Evolutionary conservation across 140 eudicot species (phyloP), one percentile per base, ranked within the genome.

Genomic region (Bidens hawaiensis): DNA sequence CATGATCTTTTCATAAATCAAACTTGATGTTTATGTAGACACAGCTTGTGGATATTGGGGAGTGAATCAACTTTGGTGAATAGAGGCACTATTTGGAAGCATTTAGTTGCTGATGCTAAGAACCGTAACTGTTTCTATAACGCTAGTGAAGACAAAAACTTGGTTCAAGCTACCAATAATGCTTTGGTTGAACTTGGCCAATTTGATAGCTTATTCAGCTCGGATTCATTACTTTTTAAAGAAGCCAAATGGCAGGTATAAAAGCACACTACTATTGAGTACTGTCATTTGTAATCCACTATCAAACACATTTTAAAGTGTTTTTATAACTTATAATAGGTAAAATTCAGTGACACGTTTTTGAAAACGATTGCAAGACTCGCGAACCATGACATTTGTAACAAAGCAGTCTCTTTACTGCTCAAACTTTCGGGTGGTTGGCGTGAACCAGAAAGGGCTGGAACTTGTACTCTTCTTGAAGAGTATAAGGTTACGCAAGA

Each of bases 41-140:
- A 78, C 19, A 81, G 95, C 63, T 82, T 90, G n/a, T 86, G 95
- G 90, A 79, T 90, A 60, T 19, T 84, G 51, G 97, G 97, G 9
- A 79, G 73, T 17, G 86, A 75, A 13, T 49, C 75, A 61, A 90
- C 97, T 4, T 51, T 90, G 64, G 3, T 55, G 5, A 71, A 62
- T 6, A 83, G 97, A 55, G 73, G 78, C 53, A 75, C 88, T 23
- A 80, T 90, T 45, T 90, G 97, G 97, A 75, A 56, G 60, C 60
- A 77, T 3, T 58, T 90, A 43, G 79, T 81, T 3, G 8, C 24
- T 17, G 82, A 90, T 69, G 90, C 97, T 12, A 81, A 79, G 71
- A 51, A 25, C 1, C 79, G 94, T 7, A 78, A 79, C 5, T 83
- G 94, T 41, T 83, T 65, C 54, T 73, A 68, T 66, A 58, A 81